These are phyloP conservation scores for Diaporthe capsici DNA, from an alignment of 2,329 filamentous ascomycete species.

Conservation along the genomic window DNA sequence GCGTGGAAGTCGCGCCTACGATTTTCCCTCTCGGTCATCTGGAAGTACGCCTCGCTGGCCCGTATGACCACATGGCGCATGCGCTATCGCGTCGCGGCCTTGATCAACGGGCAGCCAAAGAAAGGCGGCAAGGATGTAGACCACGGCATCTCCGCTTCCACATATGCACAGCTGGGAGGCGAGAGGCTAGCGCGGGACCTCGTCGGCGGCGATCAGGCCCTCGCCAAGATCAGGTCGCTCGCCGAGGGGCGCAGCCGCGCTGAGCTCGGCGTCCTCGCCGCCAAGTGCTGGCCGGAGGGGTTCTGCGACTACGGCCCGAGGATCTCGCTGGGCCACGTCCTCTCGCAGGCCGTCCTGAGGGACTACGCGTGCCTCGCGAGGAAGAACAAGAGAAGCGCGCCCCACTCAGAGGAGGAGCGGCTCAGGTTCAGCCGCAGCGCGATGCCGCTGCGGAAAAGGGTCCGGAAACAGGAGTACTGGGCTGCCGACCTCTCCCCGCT, in stretches of 20 bases:
- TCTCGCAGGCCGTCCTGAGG: conserved; percentile 23
- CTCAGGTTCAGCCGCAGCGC: not conserved
- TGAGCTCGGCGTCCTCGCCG: conserved; percentile 21
- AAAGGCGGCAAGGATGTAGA: not conserved
- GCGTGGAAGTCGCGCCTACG: conserved; percentile 52
- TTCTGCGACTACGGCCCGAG: conserved; percentile 23
- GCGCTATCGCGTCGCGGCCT: conserved; percentile 44
- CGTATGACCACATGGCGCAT: conserved; percentile 47
- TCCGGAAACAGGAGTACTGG: not conserved
- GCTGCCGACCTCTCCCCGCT: conserved; percentile 20
- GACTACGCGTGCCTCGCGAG: conserved; percentile 6
- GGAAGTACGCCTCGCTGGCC: conserved; percentile 51
- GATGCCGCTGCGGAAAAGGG: conserved; percentile 14
- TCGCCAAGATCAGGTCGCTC: conserved; percentile 17
- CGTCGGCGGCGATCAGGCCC: conserved; percentile 28
- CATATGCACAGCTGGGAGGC: conserved; percentile 28
- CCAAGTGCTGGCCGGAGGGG: conserved; percentile 31
- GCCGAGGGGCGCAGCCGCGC: not conserved
- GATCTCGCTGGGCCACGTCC: conserved; percentile 14
- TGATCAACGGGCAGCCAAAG: conserved; percentile 28
- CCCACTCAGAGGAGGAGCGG: not conserved
- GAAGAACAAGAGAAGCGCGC: not conserved
- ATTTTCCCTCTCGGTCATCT: conserved; percentile 51
- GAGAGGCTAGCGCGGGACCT: conserved; percentile 37
- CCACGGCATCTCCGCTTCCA: not conserved